Base-by-base conservation (phyloP, 805 yeast genomes). In the Starmerella sp. region DNA sequence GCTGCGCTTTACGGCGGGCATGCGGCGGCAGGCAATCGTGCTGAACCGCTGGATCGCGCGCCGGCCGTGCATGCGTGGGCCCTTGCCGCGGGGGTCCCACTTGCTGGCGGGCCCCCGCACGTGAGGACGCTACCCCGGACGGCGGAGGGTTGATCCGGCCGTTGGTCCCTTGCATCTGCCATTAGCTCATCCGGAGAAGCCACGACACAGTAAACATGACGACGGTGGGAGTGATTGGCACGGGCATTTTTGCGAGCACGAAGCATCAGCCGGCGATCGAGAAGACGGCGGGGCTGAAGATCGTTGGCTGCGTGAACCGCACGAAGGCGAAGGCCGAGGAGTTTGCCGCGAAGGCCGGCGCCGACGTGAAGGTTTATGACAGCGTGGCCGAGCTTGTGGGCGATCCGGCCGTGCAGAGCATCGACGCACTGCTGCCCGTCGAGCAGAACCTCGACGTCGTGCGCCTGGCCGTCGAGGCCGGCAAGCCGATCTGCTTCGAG, bases 381-480 rank as follows among this genome's bases (percentile, higher is more conserved):
- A 65, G 75, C 28, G 65, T 86, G 53, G 93, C 85, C 45, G 80
- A 73, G n/a, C 77, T 85, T 15, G 73, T 89, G 63, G 68, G 71
- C 44, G 89, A 85, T 66, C 74, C 80, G n/a, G 68, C 77, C 0
- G 78, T 89, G 45, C 93, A 86, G 57, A 77, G 83, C 34, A 77
- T 91, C 32, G 97, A 91, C 66, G 95, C 88, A 2, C 75, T 90
- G 58, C 77, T 91, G 52, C 97, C 97, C n/a, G 95, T 83, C 1
- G 91, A 88, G 67, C 77, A 70, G 73, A 91, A 88, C 68, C 72
- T 81, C 47, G 80, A 75, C 41, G 82, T 82, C 2, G 83, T 89
- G 36, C 75, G 80, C 64, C 75, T 77, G 61, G 95, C 95, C 2
- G 73, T 87, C 53, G 76, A 78, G 49, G 77, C 84, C 62, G 79